These are phyloP conservation scores for Fomitopsis serialis DNA, from an alignment of 768 basidiomycete genomes.

Conservation along the genomic window DNA sequence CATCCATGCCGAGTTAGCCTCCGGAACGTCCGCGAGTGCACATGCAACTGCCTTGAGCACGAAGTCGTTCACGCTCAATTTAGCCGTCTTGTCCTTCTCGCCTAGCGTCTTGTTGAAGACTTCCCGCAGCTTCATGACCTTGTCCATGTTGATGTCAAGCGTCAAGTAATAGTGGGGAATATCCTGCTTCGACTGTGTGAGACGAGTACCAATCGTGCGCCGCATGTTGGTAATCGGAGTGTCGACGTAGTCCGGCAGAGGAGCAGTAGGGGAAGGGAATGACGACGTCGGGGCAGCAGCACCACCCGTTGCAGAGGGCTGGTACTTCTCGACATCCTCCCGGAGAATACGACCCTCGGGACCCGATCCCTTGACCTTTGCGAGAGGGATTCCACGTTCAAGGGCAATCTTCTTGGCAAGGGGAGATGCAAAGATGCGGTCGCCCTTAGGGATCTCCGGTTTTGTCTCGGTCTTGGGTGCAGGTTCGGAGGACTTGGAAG, in stretches of 20 bases:
- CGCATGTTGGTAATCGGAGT: conserved; percentile 93
- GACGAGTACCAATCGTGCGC: conserved; percentile 83
- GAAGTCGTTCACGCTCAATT: conserved; percentile 98
- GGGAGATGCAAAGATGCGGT: conserved; percentile 91
- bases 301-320: conserved; percentile 42
- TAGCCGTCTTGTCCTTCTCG: conserved; percentile 85
- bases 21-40: conserved; percentile 91
- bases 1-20: conserved; percentile 97
- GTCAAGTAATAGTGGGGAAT: conserved; percentile 98
- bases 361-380: conserved; percentile 88
- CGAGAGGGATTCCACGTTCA: conserved; percentile 87
- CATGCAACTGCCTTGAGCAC: conserved; percentile 92
- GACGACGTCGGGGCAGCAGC: conserved; percentile 34
- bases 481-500: conserved; percentile 29
- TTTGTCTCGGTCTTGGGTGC: conserved; percentile 37
- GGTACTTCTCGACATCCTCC: conserved; percentile 91
- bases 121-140: conserved; percentile 87
- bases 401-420: conserved; percentile 96
- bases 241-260: conserved; percentile 76
- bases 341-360: conserved; percentile 93
- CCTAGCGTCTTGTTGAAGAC: conserved; percentile 89
- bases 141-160: conserved; percentile 94
- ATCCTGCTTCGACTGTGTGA: conserved; percentile 90
- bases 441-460: conserved; percentile 55
- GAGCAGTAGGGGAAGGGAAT: conserved; percentile 41